phyloP scores from a whole-genome alignment of 2,329 filamentous ascomycete species.

The Colletotrichum tabaci region DNA sequence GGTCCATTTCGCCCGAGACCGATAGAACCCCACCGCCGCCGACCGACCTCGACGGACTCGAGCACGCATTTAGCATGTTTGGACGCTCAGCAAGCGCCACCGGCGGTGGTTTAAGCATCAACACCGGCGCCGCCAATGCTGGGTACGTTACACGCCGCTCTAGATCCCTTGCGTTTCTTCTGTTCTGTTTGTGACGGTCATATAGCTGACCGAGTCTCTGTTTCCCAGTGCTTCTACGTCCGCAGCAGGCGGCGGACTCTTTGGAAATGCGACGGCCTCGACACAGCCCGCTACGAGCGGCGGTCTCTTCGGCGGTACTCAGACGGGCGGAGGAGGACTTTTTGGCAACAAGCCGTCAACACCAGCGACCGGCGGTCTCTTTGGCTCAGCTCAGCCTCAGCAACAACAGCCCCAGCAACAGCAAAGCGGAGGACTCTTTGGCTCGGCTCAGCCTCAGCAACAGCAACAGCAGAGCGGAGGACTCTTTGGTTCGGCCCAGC shows the following conservation, averaged over 20 bases:
- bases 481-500: conserved; percentile 53
- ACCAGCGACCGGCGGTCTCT: conserved; percentile 53
- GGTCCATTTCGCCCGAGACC: background rate
- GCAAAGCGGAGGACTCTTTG: conserved; percentile 36
- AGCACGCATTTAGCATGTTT: conserved; percentile 24
- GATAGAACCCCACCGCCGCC: background rate
- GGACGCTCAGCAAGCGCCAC: conserved; percentile 33
- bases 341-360: conserved; percentile 42
- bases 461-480: conserved; percentile 50
- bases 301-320: conserved; percentile 55
- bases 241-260: conserved; percentile 35
- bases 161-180: background rate
- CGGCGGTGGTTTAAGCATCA: conserved; percentile 73
- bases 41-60: conserved; percentile 10
- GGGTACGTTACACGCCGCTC: conserved; percentile 58
- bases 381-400: conserved; percentile 41
- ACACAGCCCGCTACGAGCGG: conserved; percentile 54
- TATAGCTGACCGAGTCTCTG: background rate
- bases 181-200: background rate
- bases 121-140: conserved; percentile 72
- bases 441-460: conserved; percentile 36
- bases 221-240: conserved; percentile 24
- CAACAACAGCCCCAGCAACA: conserved; percentile 44
- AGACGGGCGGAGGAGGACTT: conserved; percentile 42
- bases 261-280: conserved; percentile 27